Conservation (phyloP, 1,284 basidiomycete species). For the Boletus albobrunnescens region DNA sequence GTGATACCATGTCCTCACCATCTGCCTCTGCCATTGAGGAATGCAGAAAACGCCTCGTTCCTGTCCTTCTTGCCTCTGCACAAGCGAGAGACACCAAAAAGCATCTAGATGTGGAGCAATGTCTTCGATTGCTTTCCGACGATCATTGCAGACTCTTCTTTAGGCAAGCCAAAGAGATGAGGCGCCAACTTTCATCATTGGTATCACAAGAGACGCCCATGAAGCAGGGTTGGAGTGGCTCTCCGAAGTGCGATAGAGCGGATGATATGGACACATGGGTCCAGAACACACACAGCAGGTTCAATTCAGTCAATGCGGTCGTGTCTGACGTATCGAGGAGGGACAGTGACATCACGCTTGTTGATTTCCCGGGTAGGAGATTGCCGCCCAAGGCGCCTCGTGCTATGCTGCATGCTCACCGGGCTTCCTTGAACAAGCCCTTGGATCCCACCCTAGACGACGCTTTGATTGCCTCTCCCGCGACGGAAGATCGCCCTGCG, state of each 20-base stretch:
- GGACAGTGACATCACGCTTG: slow-evolving; percentile 28
- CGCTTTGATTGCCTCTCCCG: slow-evolving; percentile 6
- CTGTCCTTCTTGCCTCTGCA: slow-evolving; percentile 21
- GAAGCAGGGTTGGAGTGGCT: slow-evolving; percentile 3
- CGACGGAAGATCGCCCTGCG: background rate
- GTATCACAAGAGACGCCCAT: slow-evolving; percentile 4
- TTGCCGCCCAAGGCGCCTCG: slow-evolving; percentile 24
- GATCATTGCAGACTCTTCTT: slow-evolving; percentile 23
- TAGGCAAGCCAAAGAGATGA: slow-evolving; percentile 25
- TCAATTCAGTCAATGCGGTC: slow-evolving; percentile 11
- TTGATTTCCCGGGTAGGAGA: slow-evolving; percentile 15
- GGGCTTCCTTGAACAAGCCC: background rate
- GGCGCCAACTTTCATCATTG: slow-evolving; percentile 17
- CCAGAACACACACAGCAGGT: slow-evolving; percentile 17
- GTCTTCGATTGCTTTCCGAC: slow-evolving; percentile 26
- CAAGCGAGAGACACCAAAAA: slow-evolving; percentile 16
- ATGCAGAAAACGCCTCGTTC: slow-evolving; percentile 26
- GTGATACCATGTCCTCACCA: slow-evolving; percentile 4
- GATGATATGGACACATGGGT: slow-evolving; percentile 14
- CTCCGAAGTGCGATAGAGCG: slow-evolving; percentile 13
- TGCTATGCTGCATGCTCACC: slow-evolving; percentile 19
- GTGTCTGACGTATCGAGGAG: slow-evolving; percentile 16
- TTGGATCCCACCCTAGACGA: background rate
- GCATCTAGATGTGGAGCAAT: slow-evolving; percentile 18
- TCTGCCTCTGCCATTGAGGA: slow-evolving; percentile 23